These are phyloP conservation scores for Lecanoromycetidae sp. DNA, from an alignment of 2,329 filamentous ascomycete species.

Conservation along the genomic window DNA sequence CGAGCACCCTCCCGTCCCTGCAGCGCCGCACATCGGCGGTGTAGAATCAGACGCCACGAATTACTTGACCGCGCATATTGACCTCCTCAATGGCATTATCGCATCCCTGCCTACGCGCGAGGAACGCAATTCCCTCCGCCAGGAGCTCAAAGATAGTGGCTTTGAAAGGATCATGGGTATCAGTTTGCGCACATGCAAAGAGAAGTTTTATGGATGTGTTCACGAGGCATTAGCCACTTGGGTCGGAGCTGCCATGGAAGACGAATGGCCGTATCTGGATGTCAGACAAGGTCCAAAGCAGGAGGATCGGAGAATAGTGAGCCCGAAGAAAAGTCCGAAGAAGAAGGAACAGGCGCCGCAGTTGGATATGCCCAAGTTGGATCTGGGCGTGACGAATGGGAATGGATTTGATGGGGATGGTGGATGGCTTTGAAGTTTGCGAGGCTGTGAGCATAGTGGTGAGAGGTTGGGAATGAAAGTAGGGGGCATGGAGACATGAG, in stretches of 20 bases:
- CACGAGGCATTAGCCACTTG: conserved; percentile 82
- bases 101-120: conserved; percentile 59
- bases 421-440: conserved; percentile 30
- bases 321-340: conserved; percentile 36
- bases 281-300: conserved; percentile 48
- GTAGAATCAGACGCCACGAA: conserved; percentile 99
- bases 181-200: conserved; percentile 81
- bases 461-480: too few relatives aligned
- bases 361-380: conserved; percentile 37
- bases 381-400: conserved; percentile 26
- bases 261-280: conserved; percentile 73
- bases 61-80: conserved; percentile 83
- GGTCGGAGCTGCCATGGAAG: conserved; percentile 75
- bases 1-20: conserved; percentile 78
- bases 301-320: conserved; percentile 31
- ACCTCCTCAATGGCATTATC: conserved; percentile 81
- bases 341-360: conserved; percentile 47
- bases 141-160: conserved; percentile 66
- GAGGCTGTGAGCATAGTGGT: too few relatives aligned
- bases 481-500: too few relatives aligned
- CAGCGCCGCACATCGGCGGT: conserved; percentile 88
- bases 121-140: conserved; percentile 67
- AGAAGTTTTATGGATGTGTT: conserved; percentile 90
- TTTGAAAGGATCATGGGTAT: conserved; percentile 84
- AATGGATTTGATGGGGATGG: conserved; percentile 21